Percentiles rank a stretch among this genome's conserved stretches.
These are phyloP conservation scores for Geotrichum citri-aurantii DNA, from an alignment of 1,139 yeast species.

Conservation along the genomic window DNA sequence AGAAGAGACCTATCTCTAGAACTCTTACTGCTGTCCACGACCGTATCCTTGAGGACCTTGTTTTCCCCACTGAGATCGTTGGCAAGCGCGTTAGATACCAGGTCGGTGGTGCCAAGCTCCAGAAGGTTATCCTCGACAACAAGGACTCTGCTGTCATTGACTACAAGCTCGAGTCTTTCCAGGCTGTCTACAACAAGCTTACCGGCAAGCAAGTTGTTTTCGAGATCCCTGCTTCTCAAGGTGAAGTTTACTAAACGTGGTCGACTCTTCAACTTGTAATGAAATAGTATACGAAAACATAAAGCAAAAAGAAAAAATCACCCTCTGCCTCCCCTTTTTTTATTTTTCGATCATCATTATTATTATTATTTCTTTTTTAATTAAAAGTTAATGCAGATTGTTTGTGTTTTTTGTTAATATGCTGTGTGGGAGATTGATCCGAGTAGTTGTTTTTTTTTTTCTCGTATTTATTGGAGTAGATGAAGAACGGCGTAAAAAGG, in stretches of 20 bases:
- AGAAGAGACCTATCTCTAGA: constrained; percentile 99
- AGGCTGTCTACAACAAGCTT: constrained; percentile 95
- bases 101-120: constrained; percentile 98
- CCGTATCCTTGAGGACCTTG: constrained; percentile 97
- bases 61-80: constrained; percentile 98
- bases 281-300: constrained; percentile 6
- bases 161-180: constrained; percentile 99
- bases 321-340: constrained; percentile 1
- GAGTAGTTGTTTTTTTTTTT: no score
- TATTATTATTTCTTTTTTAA: not conserved
- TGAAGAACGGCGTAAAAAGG: no score
- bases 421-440: no score
- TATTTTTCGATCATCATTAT: no score
- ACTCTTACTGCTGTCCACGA: constrained; percentile 98
- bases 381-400: no score
- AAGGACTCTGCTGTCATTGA: constrained; percentile 97
- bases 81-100: constrained; percentile 99
- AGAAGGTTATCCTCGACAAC: constrained; percentile 96
- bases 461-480: no score
- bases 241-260: constrained; percentile 53
- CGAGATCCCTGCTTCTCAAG: constrained; percentile 71
- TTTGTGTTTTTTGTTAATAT: no score
- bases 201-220: constrained; percentile 99
- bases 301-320: constrained; percentile 4
- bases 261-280: constrained; percentile 2